Evolutionary conservation across 306 rosid species (phyloP), one percentile per base, ranked within the genome.

Genomic region (Sicyos baderoa): DNA sequence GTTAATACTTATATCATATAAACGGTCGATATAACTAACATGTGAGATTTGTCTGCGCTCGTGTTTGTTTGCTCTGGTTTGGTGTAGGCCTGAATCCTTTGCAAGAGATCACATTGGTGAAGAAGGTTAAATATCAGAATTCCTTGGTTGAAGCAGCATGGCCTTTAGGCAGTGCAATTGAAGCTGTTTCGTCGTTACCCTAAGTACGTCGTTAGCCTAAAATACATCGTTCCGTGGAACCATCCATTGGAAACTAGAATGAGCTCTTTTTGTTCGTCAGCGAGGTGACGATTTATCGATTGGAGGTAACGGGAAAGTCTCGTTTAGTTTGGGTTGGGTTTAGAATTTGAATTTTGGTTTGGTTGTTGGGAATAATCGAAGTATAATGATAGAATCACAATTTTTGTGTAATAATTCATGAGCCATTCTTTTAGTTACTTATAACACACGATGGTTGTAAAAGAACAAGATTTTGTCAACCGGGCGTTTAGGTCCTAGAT

Each of bases 141-240:
- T 82, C 93, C 79, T 84, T 85, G 62, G 99, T 94, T 49, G 99
- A 94, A 85, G 97, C 99, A 58, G 99, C 99, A 54, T 90, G 99
- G 99, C 99, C 99, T 42, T 79, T 94, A 32, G 99, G 99, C 75
- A 94, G 99, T 7, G 97, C 99, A 74, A 94, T 94, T 17, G 99
- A 94, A 83, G 99, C 99, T 56, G 95, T 94, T 35, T 94, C 97
- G 29, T 72, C 92, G 11, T 42, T 73, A 59, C 47, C 56, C 48
- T 78, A 40, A 78, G 13, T 21, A 10, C 62, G 19, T 53, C 17
- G 18, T 65, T 66, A n/a, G n/a, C n/a, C n/a, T n/a, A n/a, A n/a
- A n/a, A n/a, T n/a, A n/a, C n/a, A n/a, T n/a, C n/a, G n/a, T n/a
- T n/a, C n/a, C n/a, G n/a, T 21, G 54, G 19, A 45, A 21, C 69